Evolutionary conservation across 2,329 filamentous ascomycete genomes (phyloP).

Genomic region (Ustulina deusta): DNA sequence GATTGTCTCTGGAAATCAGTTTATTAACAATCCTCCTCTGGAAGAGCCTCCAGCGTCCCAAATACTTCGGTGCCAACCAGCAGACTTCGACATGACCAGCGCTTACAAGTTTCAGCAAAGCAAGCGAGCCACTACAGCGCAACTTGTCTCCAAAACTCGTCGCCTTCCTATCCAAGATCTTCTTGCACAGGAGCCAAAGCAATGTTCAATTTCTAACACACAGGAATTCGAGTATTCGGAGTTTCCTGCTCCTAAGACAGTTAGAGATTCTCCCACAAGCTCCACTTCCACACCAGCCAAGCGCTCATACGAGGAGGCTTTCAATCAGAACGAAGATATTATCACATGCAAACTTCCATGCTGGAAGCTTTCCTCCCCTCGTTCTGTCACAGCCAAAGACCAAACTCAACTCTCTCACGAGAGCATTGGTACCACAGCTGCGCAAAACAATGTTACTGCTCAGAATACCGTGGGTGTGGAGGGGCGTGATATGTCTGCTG

Average conservation of each 20-base stretch:
- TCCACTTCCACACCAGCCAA: conserved; percentile 33
- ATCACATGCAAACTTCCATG: background rate
- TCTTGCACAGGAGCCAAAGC: conserved; percentile 45
- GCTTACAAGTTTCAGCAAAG: conserved; percentile 50
- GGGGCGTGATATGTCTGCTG: background rate
- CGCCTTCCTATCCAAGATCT: conserved; percentile 49
- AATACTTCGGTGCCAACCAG: conserved; percentile 33
- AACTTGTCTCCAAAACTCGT: conserved; percentile 32
- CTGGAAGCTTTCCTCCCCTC: background rate
- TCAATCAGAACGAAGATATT: conserved; percentile 22
- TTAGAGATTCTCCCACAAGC: background rate
- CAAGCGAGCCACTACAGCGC: conserved; percentile 42
- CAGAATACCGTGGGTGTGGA: background rate
- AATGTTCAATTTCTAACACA: background rate
- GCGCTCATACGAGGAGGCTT: conserved; percentile 48
- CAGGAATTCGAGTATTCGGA: background rate
- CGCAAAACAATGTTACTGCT: background rate
- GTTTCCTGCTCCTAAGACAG: background rate
- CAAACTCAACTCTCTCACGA: background rate
- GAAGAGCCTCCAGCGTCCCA: conserved; percentile 29
- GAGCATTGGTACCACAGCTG: background rate
- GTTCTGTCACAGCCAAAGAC: background rate
- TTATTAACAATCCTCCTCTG: conserved; percentile 49
- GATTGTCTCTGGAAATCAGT: conserved; percentile 48
- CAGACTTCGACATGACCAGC: conserved; percentile 51